phyloP scores from a whole-genome alignment of 805 yeast species.

The Ogataea salicorniae region DNA sequence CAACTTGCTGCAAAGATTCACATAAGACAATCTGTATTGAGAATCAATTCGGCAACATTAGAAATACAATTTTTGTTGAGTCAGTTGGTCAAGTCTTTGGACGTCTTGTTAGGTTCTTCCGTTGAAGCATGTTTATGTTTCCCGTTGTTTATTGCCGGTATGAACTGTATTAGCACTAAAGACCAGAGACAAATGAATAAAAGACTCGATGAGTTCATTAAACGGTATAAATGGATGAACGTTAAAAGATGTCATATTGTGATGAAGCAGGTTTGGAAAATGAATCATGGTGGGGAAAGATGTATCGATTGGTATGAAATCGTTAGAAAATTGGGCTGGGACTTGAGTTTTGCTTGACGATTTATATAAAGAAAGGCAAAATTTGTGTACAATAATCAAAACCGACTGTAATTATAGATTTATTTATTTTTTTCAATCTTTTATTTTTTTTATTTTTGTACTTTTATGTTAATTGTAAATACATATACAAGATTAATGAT shows the following conservation, averaged over 20 bases:
- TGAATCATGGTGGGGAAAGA: constrained; percentile 46
- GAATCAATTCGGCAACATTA: constrained; percentile 54
- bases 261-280: constrained; percentile 45
- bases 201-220: constrained; percentile 51
- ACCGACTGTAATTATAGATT: not conserved
- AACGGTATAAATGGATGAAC: constrained; percentile 66
- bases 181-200: constrained; percentile 48
- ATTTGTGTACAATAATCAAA: too few species aligned
- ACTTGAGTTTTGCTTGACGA: constrained; percentile 62
- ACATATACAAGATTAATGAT: not conserved
- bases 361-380: not conserved
- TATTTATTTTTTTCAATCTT: not conserved
- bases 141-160: constrained; percentile 75
- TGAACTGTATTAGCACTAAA: constrained; percentile 51
- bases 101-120: constrained; percentile 56
- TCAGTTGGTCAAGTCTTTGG: constrained; percentile 52
- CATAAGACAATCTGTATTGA: constrained; percentile 58
- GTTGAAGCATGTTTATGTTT: constrained; percentile 71
- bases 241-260: constrained; percentile 39
- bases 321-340: constrained; percentile 68
- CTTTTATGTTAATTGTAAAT: not conserved
- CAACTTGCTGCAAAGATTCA: constrained; percentile 66
- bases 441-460: not conserved
- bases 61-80: constrained; percentile 57
- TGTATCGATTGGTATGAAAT: constrained; percentile 72